These are phyloP conservation scores for Trichomonascaceae sp. DNA, from an alignment of 1,139 yeast species.

Conservation along the genomic window DNA sequence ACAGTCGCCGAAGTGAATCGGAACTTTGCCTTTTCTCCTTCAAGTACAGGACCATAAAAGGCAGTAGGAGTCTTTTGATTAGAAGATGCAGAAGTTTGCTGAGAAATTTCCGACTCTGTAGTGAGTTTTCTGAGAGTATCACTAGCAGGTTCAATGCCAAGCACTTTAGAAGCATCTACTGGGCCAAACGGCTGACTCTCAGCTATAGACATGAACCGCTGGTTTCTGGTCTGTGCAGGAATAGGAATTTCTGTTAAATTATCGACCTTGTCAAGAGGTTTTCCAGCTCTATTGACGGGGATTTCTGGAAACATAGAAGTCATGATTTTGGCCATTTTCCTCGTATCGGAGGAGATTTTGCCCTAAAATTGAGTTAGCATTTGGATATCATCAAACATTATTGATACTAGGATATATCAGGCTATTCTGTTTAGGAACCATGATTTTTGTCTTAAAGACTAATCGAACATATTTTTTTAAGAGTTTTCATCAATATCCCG, in stretches of 20 bases:
- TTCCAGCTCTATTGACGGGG: slow-evolving; percentile 27
- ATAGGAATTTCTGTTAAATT: slow-evolving; percentile 82
- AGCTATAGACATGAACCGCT: slow-evolving; percentile 81
- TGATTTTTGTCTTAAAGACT: slow-evolving; percentile 68
- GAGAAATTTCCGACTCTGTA: slow-evolving; percentile 36
- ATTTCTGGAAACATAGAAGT: slow-evolving; percentile 75
- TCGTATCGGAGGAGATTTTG: slow-evolving; percentile 26
- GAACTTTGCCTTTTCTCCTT: slow-evolving; percentile 49
- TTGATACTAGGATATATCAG: slow-evolving; percentile 7
- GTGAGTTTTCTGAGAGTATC: slow-evolving; percentile 64
- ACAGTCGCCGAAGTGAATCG: slow-evolving; percentile 70
- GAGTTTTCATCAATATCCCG: slow-evolving; percentile 39
- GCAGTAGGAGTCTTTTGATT: slow-evolving; percentile 16
- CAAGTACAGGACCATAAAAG: slow-evolving; percentile 25
- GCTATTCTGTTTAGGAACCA: slow-evolving; percentile 48
- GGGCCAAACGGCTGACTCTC: slow-evolving; percentile 98
- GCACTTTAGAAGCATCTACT: slow-evolving; percentile 84
- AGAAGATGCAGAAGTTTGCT: not conserved
- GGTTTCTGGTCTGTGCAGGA: slow-evolving; percentile 75
- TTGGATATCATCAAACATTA: not conserved
- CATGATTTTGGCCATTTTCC: slow-evolving; percentile 45
- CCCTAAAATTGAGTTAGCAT: slow-evolving; percentile 13
- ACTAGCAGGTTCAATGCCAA: slow-evolving; percentile 80
- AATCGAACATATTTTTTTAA: slow-evolving; percentile 45
- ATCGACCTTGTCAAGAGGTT: slow-evolving; percentile 25